phyloP scores from a whole-genome alignment of 164 flowering plant genomes.

The Paratinospora sagittata region DNA sequence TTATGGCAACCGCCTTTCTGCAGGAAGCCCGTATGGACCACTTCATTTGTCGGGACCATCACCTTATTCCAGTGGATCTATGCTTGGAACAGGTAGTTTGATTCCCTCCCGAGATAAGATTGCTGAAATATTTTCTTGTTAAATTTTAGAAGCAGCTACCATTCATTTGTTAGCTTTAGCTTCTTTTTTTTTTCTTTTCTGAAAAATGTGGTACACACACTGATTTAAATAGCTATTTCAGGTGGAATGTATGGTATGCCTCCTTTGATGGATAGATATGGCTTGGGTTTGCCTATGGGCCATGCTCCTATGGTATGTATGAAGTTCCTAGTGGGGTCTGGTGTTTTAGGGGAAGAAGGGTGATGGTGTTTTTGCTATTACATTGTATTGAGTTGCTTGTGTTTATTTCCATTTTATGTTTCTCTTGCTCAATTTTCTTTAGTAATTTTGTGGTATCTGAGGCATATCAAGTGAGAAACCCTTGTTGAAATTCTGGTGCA shows the following conservation, averaged over 20 bases:
- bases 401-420: no score
- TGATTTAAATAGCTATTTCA: conserved; percentile 16
- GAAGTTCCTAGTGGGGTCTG: background rate
- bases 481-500: conserved; percentile 19
- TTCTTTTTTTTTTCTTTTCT: background rate
- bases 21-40: conserved; percentile 82
- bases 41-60: conserved; percentile 70
- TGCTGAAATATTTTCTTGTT: background rate
- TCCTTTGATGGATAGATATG: conserved; percentile 77
- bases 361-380: no score
- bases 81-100: conserved; percentile 65
- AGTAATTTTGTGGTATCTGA: background rate
- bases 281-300: conserved; percentile 68
- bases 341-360: no score
- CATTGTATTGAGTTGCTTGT: no score
- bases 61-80: conserved; percentile 77
- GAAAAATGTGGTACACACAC: background rate
- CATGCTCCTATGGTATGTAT: conserved; percentile 66
- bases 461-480: background rate
- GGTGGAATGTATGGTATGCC: conserved; percentile 85
- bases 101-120: background rate
- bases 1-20: conserved; percentile 64
- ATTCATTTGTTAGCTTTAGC: background rate
- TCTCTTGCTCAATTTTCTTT: no score
- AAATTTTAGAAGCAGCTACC: background rate